These are phyloP conservation scores for Kuraishia capsulata DNA, from an alignment of 805 yeast genomes.

Conservation along the genomic window DNA sequence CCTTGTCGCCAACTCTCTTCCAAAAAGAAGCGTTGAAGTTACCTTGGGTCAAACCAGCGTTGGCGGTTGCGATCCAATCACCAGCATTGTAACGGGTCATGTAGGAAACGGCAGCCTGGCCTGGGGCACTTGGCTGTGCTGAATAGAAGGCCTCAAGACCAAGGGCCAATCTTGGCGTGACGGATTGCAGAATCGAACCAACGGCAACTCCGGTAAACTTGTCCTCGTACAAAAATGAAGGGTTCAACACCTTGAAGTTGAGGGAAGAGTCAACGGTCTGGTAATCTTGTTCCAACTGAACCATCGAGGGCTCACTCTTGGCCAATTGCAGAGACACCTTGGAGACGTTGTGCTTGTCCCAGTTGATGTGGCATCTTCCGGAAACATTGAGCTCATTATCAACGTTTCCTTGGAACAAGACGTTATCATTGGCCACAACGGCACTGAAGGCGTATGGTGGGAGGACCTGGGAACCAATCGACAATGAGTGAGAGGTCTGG, in stretches of 20 bases:
- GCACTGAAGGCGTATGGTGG: constrained; percentile 92
- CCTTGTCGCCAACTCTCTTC: constrained; percentile 87
- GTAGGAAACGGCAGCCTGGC: constrained; percentile 86
- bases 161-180: constrained; percentile 73
- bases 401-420: constrained; percentile 83
- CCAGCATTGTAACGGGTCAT: constrained; percentile 84
- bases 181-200: constrained; percentile 82
- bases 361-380: constrained; percentile 87
- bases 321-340: constrained; percentile 86
- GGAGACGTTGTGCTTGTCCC: constrained; percentile 71
- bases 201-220: constrained; percentile 86
- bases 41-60: constrained; percentile 81
- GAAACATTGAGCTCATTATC: constrained; percentile 80
- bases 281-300: constrained; percentile 93
- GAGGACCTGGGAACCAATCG: constrained; percentile 75
- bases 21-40: constrained; percentile 83
- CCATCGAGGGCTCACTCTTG: constrained; percentile 84
- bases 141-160: constrained; percentile 93
- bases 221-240: constrained; percentile 58
- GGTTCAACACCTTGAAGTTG: constrained; percentile 87
- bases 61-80: constrained; percentile 91
- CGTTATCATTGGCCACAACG: constrained; percentile 75
- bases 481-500: constrained; percentile 92
- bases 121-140: constrained; percentile 55
- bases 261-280: constrained; percentile 83